Evolutionary conservation across 2,329 filamentous ascomycete species (phyloP), one percentile per base, ranked within the genome.

Genomic region (Phialocephala subalpina): DNA sequence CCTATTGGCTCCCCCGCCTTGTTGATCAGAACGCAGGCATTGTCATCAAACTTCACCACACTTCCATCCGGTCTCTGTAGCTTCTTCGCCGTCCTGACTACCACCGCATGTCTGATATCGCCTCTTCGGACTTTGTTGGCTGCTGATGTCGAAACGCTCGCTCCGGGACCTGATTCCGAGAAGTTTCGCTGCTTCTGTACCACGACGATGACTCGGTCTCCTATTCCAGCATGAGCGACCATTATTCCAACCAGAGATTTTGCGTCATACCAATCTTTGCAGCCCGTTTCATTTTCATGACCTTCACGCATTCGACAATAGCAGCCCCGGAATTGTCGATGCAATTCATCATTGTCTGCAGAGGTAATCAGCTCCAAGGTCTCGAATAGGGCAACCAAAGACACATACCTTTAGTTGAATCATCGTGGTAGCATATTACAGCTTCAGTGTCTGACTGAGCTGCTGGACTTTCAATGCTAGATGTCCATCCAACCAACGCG

Each of bases 281-380:
- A 76, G 90, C 88, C 73, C 89, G 85, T 83, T 97, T 97, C 83
- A 95, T 96, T 77, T 93, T 93, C 76, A 99, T 84, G 69, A 98
- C 92, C 78, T 95, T 91, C 79, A 92, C 92, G 83, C 96, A 99
- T 84, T 99, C 96, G 82, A 98, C 96, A 73, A 99, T 86, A 75
- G 96, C 94, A 73, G 96, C 96, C 78, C 96, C 96, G 72, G 96
- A 98, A 85, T 78, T 99, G 90, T 99, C 96, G 88, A 99, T 98
- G 90, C 96, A 98, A 83, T 96, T 97, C 76, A 99, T 88, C 88
- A 99, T 93, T 78, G 94, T 92, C 96, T 97, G 38, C 29, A 6
- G 6, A 59, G 38, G 16, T 2, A 2, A 33, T 67, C 45, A 64
- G 63, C 36, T 38, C 25, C 9, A 4, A 35, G 45, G 35, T 62